These are phyloP conservation scores for Garcileccinum viscosum DNA, from an alignment of 1,284 basidiomycete genomes.

Conservation along the genomic window DNA sequence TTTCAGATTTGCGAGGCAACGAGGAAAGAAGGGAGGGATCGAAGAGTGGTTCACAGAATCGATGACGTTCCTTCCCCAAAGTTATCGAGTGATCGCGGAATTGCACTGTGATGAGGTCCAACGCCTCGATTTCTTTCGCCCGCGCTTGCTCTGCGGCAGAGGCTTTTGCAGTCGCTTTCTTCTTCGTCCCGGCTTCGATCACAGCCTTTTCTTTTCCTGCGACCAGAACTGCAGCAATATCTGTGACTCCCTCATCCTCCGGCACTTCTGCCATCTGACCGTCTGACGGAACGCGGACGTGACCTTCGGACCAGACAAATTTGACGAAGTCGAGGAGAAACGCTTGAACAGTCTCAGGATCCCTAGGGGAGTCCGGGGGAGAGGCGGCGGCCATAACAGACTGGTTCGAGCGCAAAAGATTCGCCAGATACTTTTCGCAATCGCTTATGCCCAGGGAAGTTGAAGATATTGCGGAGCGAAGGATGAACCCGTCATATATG, in stretches of 20 bases:
- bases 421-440: constrained; percentile 79
- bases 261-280: constrained; percentile 63
- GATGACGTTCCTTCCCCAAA: constrained; percentile 86
- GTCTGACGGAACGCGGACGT: constrained; percentile 73
- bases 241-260: constrained; percentile 88
- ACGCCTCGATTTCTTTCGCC: constrained; percentile 78
- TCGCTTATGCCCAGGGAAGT: constrained; percentile 74
- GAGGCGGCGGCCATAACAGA: constrained; percentile 69
- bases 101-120: constrained; percentile 79
- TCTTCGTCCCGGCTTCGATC: constrained; percentile 81
- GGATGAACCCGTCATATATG: constrained; percentile 79
- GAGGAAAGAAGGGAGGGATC: constrained; percentile 64
- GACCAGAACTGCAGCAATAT: constrained; percentile 82
- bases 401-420: constrained; percentile 71
- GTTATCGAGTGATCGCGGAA: constrained; percentile 76
- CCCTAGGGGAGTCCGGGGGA: constrained; percentile 53
- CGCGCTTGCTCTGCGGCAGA: constrained; percentile 81
- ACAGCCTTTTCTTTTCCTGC: constrained; percentile 83
- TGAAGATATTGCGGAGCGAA: constrained; percentile 64
- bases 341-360: constrained; percentile 51
- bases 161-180: constrained; percentile 75
- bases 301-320: constrained; percentile 64
- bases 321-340: constrained; percentile 65
- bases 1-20: constrained; percentile 27
- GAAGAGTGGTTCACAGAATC: constrained; percentile 90